These are phyloP conservation scores for Aspergillus bridgeri DNA, from an alignment of 495 filamentous ascomycete genomes.

Conservation along the genomic window DNA sequence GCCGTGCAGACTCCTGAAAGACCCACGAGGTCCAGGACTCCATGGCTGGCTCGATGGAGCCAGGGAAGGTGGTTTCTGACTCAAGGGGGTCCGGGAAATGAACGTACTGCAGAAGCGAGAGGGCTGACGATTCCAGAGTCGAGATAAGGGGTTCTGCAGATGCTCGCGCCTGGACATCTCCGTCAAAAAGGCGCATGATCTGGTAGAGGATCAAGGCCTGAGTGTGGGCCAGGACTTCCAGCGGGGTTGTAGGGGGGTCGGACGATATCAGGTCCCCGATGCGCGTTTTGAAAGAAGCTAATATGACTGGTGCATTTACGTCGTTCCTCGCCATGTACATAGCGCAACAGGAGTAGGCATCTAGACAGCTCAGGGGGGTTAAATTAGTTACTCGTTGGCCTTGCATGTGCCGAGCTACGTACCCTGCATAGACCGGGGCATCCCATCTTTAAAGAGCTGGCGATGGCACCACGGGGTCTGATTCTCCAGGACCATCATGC, in stretches of 20 bases:
- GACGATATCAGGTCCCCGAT: conserved; percentile 33
- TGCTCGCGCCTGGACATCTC: conserved; percentile 47
- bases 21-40: conserved; percentile 43
- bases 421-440: conserved; percentile 51
- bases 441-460: conserved; percentile 40
- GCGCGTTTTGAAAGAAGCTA: conserved; percentile 37
- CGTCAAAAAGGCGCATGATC: conserved; percentile 56
- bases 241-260: conserved; percentile 25
- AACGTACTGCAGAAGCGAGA: conserved; percentile 16
- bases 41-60: conserved; percentile 22
- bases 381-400: neutral
- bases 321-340: conserved; percentile 47
- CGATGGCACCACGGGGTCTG: conserved; percentile 49
- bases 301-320: conserved; percentile 40
- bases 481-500: conserved; percentile 46
- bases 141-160: conserved; percentile 44
- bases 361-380: conserved; percentile 21
- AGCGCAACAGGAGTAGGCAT: conserved; percentile 47
- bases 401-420: conserved; percentile 1
- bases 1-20: conserved; percentile 45
- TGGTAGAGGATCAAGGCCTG: conserved; percentile 35
- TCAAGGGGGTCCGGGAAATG: conserved; percentile 17
- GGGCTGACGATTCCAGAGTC: conserved; percentile 30
- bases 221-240: conserved; percentile 27
- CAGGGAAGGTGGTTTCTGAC: conserved; percentile 7